These are phyloP conservation scores for Persicaria tinctoria DNA, from an alignment of 148 eudicot genomes.

Conservation along the genomic window DNA sequence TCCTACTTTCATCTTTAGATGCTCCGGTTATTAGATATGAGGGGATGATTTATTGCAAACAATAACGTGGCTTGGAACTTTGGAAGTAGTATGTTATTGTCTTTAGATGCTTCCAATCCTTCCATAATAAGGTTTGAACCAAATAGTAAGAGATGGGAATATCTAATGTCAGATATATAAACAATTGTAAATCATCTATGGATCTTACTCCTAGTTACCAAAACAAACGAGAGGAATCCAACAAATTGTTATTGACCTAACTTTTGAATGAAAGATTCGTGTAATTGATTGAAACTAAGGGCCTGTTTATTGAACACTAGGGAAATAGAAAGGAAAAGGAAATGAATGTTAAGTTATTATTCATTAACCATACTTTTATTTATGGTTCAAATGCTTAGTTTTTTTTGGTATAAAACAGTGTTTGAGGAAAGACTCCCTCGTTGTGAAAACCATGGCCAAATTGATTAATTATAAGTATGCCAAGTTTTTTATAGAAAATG, in stretches of 20 bases:
- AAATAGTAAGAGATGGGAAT: background rate
- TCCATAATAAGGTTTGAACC: background rate
- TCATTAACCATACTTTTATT: no score
- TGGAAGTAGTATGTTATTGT: background rate
- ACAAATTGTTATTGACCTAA: background rate
- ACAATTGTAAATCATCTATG: background rate
- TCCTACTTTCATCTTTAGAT: background rate
- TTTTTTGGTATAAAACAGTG: background rate
- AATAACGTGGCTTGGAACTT: background rate
- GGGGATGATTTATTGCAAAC: background rate
- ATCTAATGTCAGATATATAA: background rate
- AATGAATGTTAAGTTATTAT: no score
- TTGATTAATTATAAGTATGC: background rate
- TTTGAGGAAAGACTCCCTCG: conserved; percentile 16
- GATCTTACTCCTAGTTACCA: background rate
- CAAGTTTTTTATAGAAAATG: no score
- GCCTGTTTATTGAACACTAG: no score
- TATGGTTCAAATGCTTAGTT: background rate
- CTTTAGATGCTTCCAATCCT: conserved; percentile 1
- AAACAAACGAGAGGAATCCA: background rate
- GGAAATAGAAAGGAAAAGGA: no score
- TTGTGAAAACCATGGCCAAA: background rate
- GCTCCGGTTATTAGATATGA: background rate
- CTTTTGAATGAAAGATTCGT: background rate
- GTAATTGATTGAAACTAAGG: background rate